Evolutionary conservation across 208 protist species (phyloP).

Genomic region (Crithidia bombi): DNA sequence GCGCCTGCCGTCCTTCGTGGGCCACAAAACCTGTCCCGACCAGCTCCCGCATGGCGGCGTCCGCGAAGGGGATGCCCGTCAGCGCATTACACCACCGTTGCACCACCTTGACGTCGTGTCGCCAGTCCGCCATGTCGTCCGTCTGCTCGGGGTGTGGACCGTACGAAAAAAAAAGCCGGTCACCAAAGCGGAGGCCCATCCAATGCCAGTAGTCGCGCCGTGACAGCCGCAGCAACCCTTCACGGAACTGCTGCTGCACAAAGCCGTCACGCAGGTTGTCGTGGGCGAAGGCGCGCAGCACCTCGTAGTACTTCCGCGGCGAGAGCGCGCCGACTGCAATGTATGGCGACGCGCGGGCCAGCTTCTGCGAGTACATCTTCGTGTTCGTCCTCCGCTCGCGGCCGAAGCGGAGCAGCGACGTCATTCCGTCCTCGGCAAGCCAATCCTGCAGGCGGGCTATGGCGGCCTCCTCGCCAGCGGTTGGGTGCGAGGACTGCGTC

Average conservation of each 20-base stretch:
- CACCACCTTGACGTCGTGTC: constrained; percentile 79
- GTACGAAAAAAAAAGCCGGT: constrained; percentile 81
- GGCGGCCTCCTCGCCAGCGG: constrained; percentile 69
- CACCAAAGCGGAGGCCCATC: constrained; percentile 84
- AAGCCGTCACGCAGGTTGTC: constrained; percentile 69
- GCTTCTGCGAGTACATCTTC: constrained; percentile 84
- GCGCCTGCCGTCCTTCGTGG: constrained; percentile 74
- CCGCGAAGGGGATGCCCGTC: constrained; percentile 89
- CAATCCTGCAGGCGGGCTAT: constrained; percentile 64
- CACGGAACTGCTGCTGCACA: constrained; percentile 82
- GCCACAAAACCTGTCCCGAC: constrained; percentile 80
- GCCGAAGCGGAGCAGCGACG: constrained; percentile 75
- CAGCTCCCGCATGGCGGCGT: constrained; percentile 89
- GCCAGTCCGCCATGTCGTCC: constrained; percentile 75
- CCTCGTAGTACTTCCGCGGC: constrained; percentile 79
- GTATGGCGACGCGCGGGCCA: constrained; percentile 83
- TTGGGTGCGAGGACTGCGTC: constrained; percentile 72
- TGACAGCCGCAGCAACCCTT: constrained; percentile 78
- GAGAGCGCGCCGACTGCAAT: constrained; percentile 76
- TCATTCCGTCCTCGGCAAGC: constrained; percentile 69
- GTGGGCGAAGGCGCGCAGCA: constrained; percentile 59
- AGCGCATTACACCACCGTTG: constrained; percentile 84
- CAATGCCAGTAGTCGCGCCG: constrained; percentile 92
- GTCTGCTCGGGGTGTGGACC: constrained; percentile 84
- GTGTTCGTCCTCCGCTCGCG: constrained; percentile 74